Conservation (phyloP, 345 rosid species). For the Isatis tinctoria region DNA sequence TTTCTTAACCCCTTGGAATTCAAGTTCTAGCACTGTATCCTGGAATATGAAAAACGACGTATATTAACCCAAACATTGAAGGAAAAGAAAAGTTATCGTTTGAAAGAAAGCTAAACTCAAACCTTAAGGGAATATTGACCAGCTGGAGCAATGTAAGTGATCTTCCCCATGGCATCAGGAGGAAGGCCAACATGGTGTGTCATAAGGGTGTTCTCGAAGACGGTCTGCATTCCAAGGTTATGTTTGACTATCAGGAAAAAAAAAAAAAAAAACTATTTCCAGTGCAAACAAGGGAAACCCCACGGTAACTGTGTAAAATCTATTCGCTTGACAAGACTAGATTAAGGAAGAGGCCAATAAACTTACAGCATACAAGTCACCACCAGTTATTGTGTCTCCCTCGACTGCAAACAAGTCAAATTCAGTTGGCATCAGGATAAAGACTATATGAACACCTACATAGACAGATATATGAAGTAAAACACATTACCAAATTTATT, state of each 20-base stretch:
- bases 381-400: conserved; percentile 96
- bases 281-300: not conserved
- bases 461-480: not conserved
- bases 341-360: conserved; percentile 19
- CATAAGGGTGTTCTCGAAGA: conserved; percentile 94
- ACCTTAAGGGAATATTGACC: conserved; percentile 99
- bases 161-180: conserved; percentile 97
- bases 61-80: not conserved
- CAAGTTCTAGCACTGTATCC: conserved; percentile 98
- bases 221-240: conserved; percentile 54
- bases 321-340: conserved; percentile 2
- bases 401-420: conserved; percentile 55
- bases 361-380: conserved; percentile 98
- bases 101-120: conserved; percentile 18
- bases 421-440: conserved; percentile 14
- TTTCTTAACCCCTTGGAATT: conserved; percentile 95
- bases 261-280: not conserved
- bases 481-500: conserved; percentile 64
- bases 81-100: not conserved
- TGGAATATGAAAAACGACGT: conserved; percentile 27
- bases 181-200: conserved; percentile 86
- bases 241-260: conserved; percentile 13
- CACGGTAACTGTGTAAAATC: not conserved
- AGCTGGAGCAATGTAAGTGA: conserved; percentile 88
- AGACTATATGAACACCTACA: not conserved